Percentiles rank a stretch among this genome's conserved stretches.
Conservation (phyloP, 2,329 filamentous ascomycete genomes). For the Gnomoniopsis smithogilvyi region DNA sequence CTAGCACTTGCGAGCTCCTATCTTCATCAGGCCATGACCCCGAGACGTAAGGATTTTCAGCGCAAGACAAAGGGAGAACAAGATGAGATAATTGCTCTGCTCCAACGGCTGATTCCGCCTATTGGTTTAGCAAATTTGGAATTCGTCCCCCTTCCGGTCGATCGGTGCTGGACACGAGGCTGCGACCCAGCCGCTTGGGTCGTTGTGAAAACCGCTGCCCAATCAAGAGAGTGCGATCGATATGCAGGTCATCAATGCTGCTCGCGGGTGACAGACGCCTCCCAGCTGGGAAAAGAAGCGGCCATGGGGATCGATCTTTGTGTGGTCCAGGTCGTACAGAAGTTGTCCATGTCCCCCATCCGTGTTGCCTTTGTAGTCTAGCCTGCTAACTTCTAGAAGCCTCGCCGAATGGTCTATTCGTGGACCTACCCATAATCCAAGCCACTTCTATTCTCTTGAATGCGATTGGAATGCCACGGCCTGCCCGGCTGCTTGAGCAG, state of each 20-base stretch:
- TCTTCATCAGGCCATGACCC: background rate
- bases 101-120: conserved; percentile 2
- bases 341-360: background rate
- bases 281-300: background rate
- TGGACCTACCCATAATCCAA: conserved; percentile 11
- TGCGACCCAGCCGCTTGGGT: conserved; percentile 13
- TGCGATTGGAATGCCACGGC: conserved; percentile 8
- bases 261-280: conserved; percentile 18
- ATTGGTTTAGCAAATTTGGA: conserved; percentile 18
- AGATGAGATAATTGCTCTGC: background rate
- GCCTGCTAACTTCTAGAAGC: conserved; percentile 12
- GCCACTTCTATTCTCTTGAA: conserved; percentile 12
- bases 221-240: conserved; percentile 3
- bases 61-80: conserved; percentile 8
- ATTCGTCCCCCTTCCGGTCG: conserved; percentile 6
- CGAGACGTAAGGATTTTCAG: background rate
- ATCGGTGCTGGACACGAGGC: conserved; percentile 10
- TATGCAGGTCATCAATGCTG: conserved; percentile 13
- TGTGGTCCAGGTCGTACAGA: conserved; percentile 13
- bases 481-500: background rate
- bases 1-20: background rate
- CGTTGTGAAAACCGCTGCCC: background rate
- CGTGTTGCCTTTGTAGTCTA: conserved; percentile 6
- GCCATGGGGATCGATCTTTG: conserved; percentile 6
- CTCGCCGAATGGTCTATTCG: conserved; percentile 16